These are phyloP conservation scores for Candida parachauliodes DNA, from an alignment of 805 yeast genomes.

Conservation along the genomic window DNA sequence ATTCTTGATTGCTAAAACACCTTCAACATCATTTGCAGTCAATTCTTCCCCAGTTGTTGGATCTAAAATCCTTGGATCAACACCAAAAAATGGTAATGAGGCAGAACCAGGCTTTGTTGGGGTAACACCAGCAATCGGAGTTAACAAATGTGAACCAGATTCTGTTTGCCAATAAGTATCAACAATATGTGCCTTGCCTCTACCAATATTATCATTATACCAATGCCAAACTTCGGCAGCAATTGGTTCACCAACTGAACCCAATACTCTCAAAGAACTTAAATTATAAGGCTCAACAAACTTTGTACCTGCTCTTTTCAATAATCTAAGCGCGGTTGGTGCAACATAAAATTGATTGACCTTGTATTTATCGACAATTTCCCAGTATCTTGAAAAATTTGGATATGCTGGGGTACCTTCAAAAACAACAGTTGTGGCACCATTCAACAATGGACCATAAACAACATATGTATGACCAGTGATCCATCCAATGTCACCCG, in stretches of 20 bases:
- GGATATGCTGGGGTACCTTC: slow-evolving; percentile 99
- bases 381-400: slow-evolving; percentile 93
- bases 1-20: slow-evolving; percentile 84
- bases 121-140: slow-evolving; percentile 91
- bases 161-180: slow-evolving; percentile 99
- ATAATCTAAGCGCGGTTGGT: slow-evolving; percentile 93
- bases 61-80: slow-evolving; percentile 85
- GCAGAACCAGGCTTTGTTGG: slow-evolving; percentile 98
- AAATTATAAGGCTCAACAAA: slow-evolving; percentile 78
- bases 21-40: slow-evolving; percentile 87
- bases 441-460: slow-evolving; percentile 84
- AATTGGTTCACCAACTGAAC: slow-evolving; percentile 98
- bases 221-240: slow-evolving; percentile 98
- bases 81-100: slow-evolving; percentile 93
- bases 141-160: slow-evolving; percentile 91
- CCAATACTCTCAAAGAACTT: slow-evolving; percentile 83
- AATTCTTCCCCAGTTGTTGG: slow-evolving; percentile 88
- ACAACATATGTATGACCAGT: slow-evolving; percentile 96
- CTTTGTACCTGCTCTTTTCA: slow-evolving; percentile 83
- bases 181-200: slow-evolving; percentile 80
- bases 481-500: slow-evolving; percentile 99
- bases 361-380: slow-evolving; percentile 84
- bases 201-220: slow-evolving; percentile 92
- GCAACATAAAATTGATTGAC: slow-evolving; percentile 98
- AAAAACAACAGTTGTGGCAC: slow-evolving; percentile 89